Percentiles rank a stretch among this genome's conserved stretches.
phyloP scores from a whole-genome alignment of 1,284 basidiomycete species.

The Pseudozyma pruni region DNA sequence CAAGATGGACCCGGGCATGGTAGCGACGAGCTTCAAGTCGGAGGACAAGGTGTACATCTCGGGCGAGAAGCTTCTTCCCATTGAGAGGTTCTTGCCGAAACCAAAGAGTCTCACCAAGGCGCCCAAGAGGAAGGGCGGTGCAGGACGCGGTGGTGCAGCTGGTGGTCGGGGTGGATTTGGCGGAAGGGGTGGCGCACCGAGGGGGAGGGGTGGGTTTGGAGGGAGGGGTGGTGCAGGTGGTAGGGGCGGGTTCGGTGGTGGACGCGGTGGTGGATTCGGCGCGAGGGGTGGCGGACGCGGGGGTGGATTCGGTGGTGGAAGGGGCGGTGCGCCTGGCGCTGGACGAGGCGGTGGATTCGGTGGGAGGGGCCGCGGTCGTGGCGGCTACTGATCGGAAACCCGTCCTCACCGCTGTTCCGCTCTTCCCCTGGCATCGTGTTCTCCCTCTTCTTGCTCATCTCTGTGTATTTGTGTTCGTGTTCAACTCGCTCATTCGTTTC shows the following conservation, averaged over 20 bases:
- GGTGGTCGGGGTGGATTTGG: constrained; percentile 24
- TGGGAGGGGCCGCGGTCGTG: constrained; percentile 54
- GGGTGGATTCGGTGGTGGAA: constrained; percentile 56
- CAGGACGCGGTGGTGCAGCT: constrained; percentile 41
- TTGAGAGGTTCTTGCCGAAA: constrained; percentile 97
- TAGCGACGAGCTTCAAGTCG: constrained; percentile 92
- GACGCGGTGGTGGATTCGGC: constrained; percentile 61
- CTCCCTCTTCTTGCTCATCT: constrained; percentile 1
- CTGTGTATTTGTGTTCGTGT: constrained; percentile 20
- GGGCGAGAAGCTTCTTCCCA: constrained; percentile 92
- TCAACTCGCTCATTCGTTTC: constrained; percentile 11
- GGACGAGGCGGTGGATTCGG: constrained; percentile 56
- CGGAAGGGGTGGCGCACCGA: constrained; percentile 61
- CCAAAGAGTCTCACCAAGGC: constrained; percentile 75
- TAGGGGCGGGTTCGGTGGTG: constrained; percentile 59
- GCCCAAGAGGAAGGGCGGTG: constrained; percentile 53
- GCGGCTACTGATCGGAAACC: constrained; percentile 44
- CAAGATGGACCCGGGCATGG: constrained; percentile 96
- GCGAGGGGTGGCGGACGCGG: constrained; percentile 55
- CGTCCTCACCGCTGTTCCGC: not conserved
- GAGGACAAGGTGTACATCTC: constrained; percentile 98
- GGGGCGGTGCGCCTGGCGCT: constrained; percentile 58
- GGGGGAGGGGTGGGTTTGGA: constrained; percentile 59
- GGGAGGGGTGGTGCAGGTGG: constrained; percentile 34
- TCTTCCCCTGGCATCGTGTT: not conserved